phyloP scores from a whole-genome alignment of 306 rosid species.

The Malus asiatica region DNA sequence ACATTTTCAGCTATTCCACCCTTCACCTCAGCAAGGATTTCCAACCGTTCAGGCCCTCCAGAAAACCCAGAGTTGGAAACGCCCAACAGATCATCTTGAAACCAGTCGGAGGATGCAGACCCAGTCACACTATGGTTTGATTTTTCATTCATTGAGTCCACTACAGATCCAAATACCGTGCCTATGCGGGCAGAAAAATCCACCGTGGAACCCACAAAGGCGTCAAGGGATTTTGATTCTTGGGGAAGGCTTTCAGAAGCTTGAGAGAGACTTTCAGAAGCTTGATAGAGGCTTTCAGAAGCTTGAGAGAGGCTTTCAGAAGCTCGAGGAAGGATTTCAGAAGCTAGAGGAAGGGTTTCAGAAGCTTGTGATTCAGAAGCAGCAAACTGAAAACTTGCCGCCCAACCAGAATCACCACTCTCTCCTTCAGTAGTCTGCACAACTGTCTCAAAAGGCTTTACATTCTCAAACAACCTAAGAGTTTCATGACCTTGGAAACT shows the following conservation, averaged over 20 bases:
- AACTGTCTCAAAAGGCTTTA: conserved; percentile 4
- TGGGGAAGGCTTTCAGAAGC: conserved; percentile 18
- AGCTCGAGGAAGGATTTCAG: conserved; percentile 26
- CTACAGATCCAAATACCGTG: conserved; percentile 29
- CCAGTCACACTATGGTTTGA: not conserved
- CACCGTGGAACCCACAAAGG: conserved; percentile 33
- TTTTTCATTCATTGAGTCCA: conserved; percentile 28
- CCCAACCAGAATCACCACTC: conserved; percentile 59
- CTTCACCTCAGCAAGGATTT: too few relatives aligned
- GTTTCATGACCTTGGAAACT: conserved; percentile 29
- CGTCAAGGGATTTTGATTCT: conserved; percentile 34
- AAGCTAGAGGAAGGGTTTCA: not conserved
- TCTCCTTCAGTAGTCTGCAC: conserved; percentile 28
- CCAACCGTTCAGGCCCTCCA: too few relatives aligned
- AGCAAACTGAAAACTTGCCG: conserved; percentile 51
- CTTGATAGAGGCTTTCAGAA: not conserved
- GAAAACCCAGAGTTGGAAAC: not conserved
- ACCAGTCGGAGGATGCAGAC: too few relatives aligned
- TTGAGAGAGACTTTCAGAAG: conserved; percentile 26
- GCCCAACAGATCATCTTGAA: too few relatives aligned
- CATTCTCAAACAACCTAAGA: conserved; percentile 61
- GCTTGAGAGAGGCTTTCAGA: conserved; percentile 14
- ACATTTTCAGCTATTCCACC: too few relatives aligned
- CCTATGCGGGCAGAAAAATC: conserved; percentile 33
- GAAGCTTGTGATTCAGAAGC: not conserved